Evolutionary conservation across 768 basidiomycete species (phyloP).

Genomic region (Dendrothele bispora): DNA sequence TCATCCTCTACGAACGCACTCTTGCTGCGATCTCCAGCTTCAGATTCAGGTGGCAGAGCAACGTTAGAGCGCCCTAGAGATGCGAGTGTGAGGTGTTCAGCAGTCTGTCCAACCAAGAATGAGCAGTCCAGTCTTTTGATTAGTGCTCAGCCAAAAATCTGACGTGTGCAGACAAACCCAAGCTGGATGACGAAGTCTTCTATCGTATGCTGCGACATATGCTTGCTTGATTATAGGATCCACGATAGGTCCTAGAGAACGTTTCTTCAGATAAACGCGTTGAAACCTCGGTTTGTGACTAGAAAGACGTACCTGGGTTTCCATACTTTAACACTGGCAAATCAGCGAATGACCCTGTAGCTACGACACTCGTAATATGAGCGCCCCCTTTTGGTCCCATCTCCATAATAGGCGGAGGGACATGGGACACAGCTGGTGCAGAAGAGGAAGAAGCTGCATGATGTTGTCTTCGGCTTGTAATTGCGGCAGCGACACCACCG

Average conservation of each 20-base stretch:
- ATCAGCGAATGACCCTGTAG: slow-evolving; percentile 13
- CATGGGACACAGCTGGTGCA: slow-evolving; percentile 16
- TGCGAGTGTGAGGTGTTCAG: slow-evolving; percentile 87
- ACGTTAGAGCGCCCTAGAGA: slow-evolving; percentile 56
- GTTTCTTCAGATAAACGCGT: slow-evolving; percentile 7
- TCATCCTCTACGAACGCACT: slow-evolving; percentile 85
- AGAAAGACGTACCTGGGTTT: slow-evolving; percentile 63
- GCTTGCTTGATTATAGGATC: slow-evolving; percentile 80
- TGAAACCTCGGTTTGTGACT: neutral
- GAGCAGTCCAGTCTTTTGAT: too few relatives aligned
- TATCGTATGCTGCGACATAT: slow-evolving; percentile 89
- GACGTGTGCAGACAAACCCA: slow-evolving; percentile 61
- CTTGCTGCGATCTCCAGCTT: slow-evolving; percentile 65
- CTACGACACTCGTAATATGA: slow-evolving; percentile 32
- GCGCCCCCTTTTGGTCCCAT: slow-evolving; percentile 45
- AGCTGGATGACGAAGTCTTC: slow-evolving; percentile 85
- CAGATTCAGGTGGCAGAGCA: slow-evolving; percentile 32
- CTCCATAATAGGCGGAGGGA: slow-evolving; percentile 42
- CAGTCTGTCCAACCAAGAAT: slow-evolving; percentile 61
- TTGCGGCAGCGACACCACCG: slow-evolving; percentile 62
- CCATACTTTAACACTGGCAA: slow-evolving; percentile 70
- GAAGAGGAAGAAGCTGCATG: slow-evolving; percentile 10
- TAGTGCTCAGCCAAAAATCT: neutral
- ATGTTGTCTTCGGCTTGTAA: slow-evolving; percentile 35
- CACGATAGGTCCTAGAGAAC: slow-evolving; percentile 68